Evolutionary conservation across 495 filamentous ascomycete species (phyloP), one percentile per base, ranked within the genome.

Genomic region (Trichoderma asperelloides): DNA sequence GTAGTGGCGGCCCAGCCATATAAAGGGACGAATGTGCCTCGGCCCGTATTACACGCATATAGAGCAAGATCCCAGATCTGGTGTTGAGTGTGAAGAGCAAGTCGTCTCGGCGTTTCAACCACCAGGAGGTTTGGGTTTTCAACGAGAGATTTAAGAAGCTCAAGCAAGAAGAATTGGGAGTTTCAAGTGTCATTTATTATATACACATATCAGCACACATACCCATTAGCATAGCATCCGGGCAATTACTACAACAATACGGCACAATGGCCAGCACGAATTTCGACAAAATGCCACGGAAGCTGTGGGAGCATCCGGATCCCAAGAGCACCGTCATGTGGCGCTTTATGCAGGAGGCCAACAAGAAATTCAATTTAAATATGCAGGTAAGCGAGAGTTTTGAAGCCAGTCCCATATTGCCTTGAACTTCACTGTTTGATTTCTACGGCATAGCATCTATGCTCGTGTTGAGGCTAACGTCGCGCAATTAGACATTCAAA

Each of bases 271-370:
- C 47, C 6, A 51, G 18, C 33, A 65, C 25, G 21, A 16, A 43
- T 37, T 27, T 45, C 15, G 23, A 39, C 12, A 65, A 66, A 37
- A 68, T 80, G 60, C 81, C 82, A 21, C 76, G 80, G 66, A 83
- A 84, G 74, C 76, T 86, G n/a, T 85, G 84, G 85, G 78, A 85
- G 70, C 85, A 86, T 68, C 81, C 81, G 15, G 70, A 81, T 69
- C 85, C 83, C 15, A 65, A 84, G 68, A 78, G 73, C 68, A 86
- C 85, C 1, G 69, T 72, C 45, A 82, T 87, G 78, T 81, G 80
- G 69, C 70, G 70, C 45, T 81, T 87, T 62, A 80, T 84, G 76
- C 76, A 82, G 66, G 62, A 72, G 33, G 63, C 85, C 57, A 86
- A 86, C 69, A 65, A 70, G 25, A 79, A 80, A 64, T 65, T 80